These are phyloP conservation scores for Rhodotorula sp. DNA, from an alignment of 1,284 basidiomycete species.

Conservation along the genomic window DNA sequence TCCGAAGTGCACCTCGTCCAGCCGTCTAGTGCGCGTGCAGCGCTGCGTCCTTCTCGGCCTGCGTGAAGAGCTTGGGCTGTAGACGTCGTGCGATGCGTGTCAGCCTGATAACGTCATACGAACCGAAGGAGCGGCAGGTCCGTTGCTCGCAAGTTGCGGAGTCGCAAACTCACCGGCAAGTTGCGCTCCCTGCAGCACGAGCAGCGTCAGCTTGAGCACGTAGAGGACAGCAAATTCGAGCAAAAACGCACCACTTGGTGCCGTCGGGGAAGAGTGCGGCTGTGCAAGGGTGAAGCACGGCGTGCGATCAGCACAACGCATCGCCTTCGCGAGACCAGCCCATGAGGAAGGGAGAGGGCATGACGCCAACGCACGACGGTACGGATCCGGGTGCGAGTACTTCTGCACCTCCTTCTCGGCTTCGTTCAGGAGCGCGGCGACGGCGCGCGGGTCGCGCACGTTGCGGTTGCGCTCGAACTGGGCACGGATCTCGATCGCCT, in stretches of 20 bases:
- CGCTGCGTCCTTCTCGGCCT: conserved; percentile 45
- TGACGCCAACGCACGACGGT: conserved; percentile 41
- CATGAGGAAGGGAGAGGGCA: not conserved
- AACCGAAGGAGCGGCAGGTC: not conserved
- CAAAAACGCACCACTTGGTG: conserved; percentile 44
- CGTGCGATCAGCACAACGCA: not conserved
- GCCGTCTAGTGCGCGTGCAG: conserved; percentile 35
- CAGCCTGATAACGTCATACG: not conserved
- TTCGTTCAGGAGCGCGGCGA: conserved; percentile 45
- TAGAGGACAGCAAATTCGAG: accelerated
- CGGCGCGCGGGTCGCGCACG: conserved; percentile 48
- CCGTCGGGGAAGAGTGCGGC: conserved; percentile 45
- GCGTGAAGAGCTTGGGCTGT: conserved; percentile 43
- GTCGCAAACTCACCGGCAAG: conserved; percentile 36
- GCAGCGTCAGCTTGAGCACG: not conserved
- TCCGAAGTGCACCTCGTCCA: not conserved
- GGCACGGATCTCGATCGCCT: conserved; percentile 49
- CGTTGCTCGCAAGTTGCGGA: not conserved
- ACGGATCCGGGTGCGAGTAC: conserved; percentile 47
- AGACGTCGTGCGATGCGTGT: not conserved
- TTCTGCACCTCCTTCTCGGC: conserved; percentile 45
- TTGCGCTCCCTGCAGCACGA: conserved; percentile 44
- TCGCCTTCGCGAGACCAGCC: not conserved
- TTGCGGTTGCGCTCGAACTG: conserved; percentile 48
- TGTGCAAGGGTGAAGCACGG: conserved; percentile 3